Evolutionary conservation across 495 filamentous ascomycete species (phyloP).

Genomic region (Umbilicaria muhlenbergii): DNA sequence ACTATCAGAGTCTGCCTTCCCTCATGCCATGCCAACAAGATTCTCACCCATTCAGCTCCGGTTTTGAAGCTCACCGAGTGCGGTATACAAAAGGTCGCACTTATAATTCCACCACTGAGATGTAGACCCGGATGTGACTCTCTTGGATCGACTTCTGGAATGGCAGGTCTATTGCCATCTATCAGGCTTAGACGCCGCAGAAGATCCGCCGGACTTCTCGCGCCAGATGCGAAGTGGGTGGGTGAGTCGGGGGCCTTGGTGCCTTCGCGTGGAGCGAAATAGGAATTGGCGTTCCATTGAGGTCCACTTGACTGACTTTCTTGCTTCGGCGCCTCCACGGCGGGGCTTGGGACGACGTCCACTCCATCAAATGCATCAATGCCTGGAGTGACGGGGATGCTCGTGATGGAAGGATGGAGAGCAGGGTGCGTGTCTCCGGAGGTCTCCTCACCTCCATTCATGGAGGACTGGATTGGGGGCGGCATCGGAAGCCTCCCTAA

Average conservation of each 20-base stretch:
- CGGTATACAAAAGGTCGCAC: conserved; percentile 72
- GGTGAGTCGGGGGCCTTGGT: conserved; percentile 20
- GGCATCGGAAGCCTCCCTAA: background rate
- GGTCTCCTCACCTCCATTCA: background rate
- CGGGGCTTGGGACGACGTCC: conserved; percentile 17
- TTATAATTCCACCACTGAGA: conserved; percentile 72
- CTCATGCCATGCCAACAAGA: background rate
- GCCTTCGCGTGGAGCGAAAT: conserved; percentile 11
- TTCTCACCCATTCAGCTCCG: conserved; percentile 59
- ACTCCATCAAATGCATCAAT: conserved; percentile 21
- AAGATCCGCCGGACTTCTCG: conserved; percentile 41
- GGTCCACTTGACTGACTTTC: conserved; percentile 1
- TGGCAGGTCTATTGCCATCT: conserved; percentile 21
- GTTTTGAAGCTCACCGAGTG: conserved; percentile 52
- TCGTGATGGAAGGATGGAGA: conserved; percentile 16
- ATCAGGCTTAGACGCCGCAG: conserved; percentile 46
- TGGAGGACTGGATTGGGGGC: background rate
- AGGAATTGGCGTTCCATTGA: conserved; percentile 18
- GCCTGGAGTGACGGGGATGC: conserved; percentile 19
- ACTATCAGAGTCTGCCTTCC: background rate
- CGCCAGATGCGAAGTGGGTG: conserved; percentile 32
- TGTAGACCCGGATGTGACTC: conserved; percentile 48
- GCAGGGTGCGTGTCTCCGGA: conserved; percentile 7
- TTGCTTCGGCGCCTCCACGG: conserved; percentile 16
- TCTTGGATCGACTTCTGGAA: conserved; percentile 43